Conservation (phyloP, 495 filamentous ascomycete species). For the Talaromyces wortmannii region DNA sequence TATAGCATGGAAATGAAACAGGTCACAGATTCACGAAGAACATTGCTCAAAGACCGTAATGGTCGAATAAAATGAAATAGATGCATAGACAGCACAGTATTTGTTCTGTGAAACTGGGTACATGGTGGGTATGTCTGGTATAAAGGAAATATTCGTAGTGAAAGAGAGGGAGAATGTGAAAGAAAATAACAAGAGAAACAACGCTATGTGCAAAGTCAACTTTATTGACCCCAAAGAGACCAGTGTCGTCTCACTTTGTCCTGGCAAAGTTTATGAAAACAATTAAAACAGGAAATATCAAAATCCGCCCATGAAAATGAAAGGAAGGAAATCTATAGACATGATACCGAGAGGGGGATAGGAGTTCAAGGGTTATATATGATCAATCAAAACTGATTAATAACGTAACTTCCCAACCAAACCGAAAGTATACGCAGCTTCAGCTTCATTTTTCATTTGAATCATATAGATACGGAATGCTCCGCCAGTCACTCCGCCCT, state of each 20-base stretch:
- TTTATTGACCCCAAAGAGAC: not conserved
- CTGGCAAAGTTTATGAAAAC: too few species aligned
- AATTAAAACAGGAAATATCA: too few species aligned
- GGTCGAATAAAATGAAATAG: not conserved
- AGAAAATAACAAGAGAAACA: not conserved
- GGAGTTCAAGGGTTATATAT: too few species aligned
- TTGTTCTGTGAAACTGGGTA: not conserved
- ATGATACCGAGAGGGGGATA: too few species aligned
- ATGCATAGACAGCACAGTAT: not conserved
- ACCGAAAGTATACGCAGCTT: constrained; percentile 54
- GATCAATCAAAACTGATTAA: constrained; percentile 16
- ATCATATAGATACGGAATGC: constrained; percentile 77
- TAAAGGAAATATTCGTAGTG: not conserved
- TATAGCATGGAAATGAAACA: not conserved
- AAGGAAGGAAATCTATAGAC: too few species aligned
- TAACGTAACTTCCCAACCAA: constrained; percentile 54
- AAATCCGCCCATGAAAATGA: too few species aligned
- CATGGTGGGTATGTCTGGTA: not conserved
- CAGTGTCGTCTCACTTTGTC: not conserved
- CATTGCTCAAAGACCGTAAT: not conserved
- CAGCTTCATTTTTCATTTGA: constrained; percentile 62
- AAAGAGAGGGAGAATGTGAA: not conserved
- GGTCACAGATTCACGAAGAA: not conserved
- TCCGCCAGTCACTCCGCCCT: constrained; percentile 64
- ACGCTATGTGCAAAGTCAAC: not conserved